phyloP scores from a whole-genome alignment of 1,284 basidiomycete species.

The Papiliotrema terrestris region DNA sequence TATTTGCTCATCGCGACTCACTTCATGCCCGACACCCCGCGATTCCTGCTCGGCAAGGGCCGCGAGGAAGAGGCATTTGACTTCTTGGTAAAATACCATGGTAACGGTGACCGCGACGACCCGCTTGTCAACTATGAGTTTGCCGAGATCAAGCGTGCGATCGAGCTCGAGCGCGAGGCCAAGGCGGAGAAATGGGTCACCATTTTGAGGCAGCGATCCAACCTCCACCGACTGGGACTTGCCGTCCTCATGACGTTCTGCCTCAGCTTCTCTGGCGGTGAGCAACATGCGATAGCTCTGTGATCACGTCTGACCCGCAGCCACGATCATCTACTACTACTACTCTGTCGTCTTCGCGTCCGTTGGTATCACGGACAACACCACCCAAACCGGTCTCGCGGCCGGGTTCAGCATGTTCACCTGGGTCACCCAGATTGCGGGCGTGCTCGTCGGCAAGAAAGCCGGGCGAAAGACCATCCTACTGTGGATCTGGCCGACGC shows the following conservation, averaged over 20 bases:
- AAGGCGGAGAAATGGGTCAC: constrained; percentile 45
- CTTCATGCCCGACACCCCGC: constrained; percentile 49
- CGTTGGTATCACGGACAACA: constrained; percentile 47
- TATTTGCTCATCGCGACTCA: constrained; percentile 48
- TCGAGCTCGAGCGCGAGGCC: constrained; percentile 59
- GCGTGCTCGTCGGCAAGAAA: constrained; percentile 35
- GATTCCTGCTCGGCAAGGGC: constrained; percentile 43
- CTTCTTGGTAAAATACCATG: constrained; percentile 75
- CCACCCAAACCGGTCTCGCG: constrained; percentile 48
- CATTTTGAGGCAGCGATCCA: constrained; percentile 35
- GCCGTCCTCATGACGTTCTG: constrained; percentile 46
- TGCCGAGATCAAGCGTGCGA: constrained; percentile 72
- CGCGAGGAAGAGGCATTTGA: constrained; percentile 65
- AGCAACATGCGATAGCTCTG: background rate
- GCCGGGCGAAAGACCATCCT: constrained; percentile 44
- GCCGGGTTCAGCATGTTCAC: constrained; percentile 48
- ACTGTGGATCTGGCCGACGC: constrained; percentile 43
- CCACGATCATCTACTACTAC: constrained; percentile 50
- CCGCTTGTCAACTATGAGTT: constrained; percentile 72
- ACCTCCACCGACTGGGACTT: constrained; percentile 42
- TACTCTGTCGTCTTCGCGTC: constrained; percentile 43
- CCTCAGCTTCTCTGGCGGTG: constrained; percentile 27
- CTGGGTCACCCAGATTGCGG: constrained; percentile 45
- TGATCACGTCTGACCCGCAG: constrained; percentile 1
- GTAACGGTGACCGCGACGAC: constrained; percentile 61